Conservation (phyloP, 164 flowering plant genomes). For the Tetracentron sinense region DNA sequence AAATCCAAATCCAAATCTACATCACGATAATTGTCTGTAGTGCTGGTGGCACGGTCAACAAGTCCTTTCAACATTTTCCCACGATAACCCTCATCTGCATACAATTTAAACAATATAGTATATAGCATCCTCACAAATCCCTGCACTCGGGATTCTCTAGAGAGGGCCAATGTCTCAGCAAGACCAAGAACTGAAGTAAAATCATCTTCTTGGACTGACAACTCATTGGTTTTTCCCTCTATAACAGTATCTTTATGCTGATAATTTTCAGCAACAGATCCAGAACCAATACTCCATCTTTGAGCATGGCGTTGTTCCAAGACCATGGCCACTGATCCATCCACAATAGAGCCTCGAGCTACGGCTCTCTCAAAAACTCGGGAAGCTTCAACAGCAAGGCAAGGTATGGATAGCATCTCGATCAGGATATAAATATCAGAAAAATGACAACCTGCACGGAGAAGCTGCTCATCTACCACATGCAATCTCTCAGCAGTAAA, state of each 20-base stretch:
- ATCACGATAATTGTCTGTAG: constrained; percentile 57
- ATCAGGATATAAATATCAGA: constrained; percentile 76
- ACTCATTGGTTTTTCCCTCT: constrained; percentile 48
- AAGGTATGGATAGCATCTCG: constrained; percentile 87
- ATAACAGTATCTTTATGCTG: constrained; percentile 36
- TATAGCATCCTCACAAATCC: constrained; percentile 79
- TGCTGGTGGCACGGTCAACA: constrained; percentile 70
- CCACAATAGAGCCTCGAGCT: constrained; percentile 61
- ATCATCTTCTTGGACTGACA: constrained; percentile 56
- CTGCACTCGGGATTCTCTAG: constrained; percentile 61
- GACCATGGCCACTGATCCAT: constrained; percentile 70
- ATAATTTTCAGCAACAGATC: constrained; percentile 41
- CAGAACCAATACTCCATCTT: constrained; percentile 36
- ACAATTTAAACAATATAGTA: constrained; percentile 71
- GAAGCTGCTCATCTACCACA: constrained; percentile 42
- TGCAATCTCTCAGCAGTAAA: constrained; percentile 38
- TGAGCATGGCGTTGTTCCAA: constrained; percentile 78
- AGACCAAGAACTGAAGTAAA: constrained; percentile 77
- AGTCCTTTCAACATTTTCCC: constrained; percentile 84
- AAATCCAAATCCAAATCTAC: constrained; percentile 76
- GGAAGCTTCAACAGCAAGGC: constrained; percentile 81
- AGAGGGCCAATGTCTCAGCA: constrained; percentile 84
- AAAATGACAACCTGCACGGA: constrained; percentile 42
- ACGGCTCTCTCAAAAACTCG: constrained; percentile 91
- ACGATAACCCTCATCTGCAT: constrained; percentile 63